Base-by-base conservation (phyloP, 208 protist genomes). In the Trypanosoma lewisi region DNA sequence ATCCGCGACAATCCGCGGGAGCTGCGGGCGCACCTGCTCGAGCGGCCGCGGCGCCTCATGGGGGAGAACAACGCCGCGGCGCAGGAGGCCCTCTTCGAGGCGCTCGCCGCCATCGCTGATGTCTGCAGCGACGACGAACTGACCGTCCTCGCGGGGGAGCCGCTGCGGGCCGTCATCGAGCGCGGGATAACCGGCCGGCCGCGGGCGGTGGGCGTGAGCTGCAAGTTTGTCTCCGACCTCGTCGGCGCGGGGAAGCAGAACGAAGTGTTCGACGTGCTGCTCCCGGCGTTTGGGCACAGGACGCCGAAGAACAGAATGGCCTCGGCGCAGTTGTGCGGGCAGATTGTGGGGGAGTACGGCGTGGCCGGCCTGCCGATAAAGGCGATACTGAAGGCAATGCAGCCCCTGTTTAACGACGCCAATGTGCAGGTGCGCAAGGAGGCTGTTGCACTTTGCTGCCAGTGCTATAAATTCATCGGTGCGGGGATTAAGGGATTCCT, bases 401-500 rank as follows among this genome's bases (percentile, higher is more conserved):
- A 87, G 41, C 82, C 83, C 7, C 74, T 92, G 11, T 96, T 96
- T 58, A 91, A 84, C 64, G 89, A 96, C 36, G 70, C 81, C 1
- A 91, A 87, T 36, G 61, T 80, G 4, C 80, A 90, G 37, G 85
- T 96, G 8, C 75, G 89, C 0, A 91, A 91, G 39, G 86, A 93
- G 48, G 89, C 83, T 4, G 48, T 63, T 0, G 31, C 53, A 5
- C 48, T 95, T 23, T 96, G 82, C 63, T 93, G 89, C 54, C 78
- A 93, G 57, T 93, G 85, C 57, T 96, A 96, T 70, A 78, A 74
- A 51, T 92, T 82, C 67, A 82, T 93, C 58, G 89, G 89, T 23
- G 66, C 70, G 16, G 70, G 45, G 39, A 89, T 96, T 56, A 87
- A 88, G 39, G 60, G 70, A 5, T 90, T 78, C 58, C 71, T 96